Evolutionary conservation across 225 moss, liverwort and hornwort genomes (phyloP), one percentile per base, ranked within the genome.

Genomic region (Polytrichum commune): DNA sequence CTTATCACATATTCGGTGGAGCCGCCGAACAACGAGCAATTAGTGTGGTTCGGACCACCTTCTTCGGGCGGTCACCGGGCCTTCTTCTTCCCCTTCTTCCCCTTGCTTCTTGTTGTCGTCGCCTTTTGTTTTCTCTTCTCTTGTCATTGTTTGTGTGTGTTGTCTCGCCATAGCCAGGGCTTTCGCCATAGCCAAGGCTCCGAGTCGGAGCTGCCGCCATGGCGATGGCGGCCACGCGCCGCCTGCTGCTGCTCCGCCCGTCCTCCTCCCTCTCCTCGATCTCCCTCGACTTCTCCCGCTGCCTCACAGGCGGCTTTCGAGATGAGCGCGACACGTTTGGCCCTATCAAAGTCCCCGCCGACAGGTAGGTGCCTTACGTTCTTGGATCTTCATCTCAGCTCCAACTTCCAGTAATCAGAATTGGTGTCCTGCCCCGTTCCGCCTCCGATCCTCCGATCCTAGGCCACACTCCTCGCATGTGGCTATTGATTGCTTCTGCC

Each of bases 301-400:
- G 76, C 18, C 55, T 84, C 64, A 80, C 83, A 0, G 71, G 60
- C 30, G 71, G 79, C 65, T 81, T 81, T 38, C 74, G 89, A n/a
- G 89, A 86, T 63, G 89, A 89, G 83, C 73, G 77, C 27, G 89
- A 89, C 70, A 89, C 83, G 0, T 86, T 89, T 56, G 89, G 89
- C 62, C 83, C 81, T 32, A 66, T 89, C 64, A 75, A 83, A 74
- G 89, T 89, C 3, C 75, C 81, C 0, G 38, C 64, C 18, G 89
- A 83, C 77, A 86, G 85, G 89, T 89, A 35, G 13, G 60, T 60
- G 1, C 56, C 6, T 18, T 27, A 27, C 56, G n/a, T 7, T 29
- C 30, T 64, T 24, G 25, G 64, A 24, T 30, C 29, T 26, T 23
- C 60, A 22, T 7, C 8, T 8, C 60, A 61, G 23, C 8, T 61